These are phyloP conservation scores for Escovopsis sp. DNA, from an alignment of 2,329 filamentous ascomycete species.

Conservation along the genomic window DNA sequence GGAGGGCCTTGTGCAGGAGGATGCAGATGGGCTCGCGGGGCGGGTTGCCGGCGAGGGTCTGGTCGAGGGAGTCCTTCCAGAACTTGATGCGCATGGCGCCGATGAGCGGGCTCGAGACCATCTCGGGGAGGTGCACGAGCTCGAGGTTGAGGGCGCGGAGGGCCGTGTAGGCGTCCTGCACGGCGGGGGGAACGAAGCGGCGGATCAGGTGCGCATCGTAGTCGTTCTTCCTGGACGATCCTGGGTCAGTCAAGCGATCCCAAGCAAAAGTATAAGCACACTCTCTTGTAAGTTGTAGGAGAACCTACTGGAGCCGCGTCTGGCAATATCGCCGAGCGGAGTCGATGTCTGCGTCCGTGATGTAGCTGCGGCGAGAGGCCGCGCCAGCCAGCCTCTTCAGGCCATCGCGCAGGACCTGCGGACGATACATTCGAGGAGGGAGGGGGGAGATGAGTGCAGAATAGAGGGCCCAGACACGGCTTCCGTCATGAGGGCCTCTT, in stretches of 20 bases:
- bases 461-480: not conserved
- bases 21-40: constrained; percentile 87
- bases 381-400: constrained; percentile 20
- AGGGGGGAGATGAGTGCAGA: not conserved
- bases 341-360: constrained; percentile 35
- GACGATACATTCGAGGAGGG: constrained; percentile 26
- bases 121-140: constrained; percentile 76
- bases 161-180: constrained; percentile 73
- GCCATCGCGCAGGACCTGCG: constrained; percentile 20
- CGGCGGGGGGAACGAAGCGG: constrained; percentile 62
- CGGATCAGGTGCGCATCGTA: constrained; percentile 76
- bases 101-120: constrained; percentile 74
- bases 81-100: constrained; percentile 86
- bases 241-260: too few relatives aligned
- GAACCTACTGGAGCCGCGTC: constrained; percentile 32
- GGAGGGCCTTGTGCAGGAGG: constrained; percentile 58
- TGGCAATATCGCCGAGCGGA: constrained; percentile 39
- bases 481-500: too few relatives aligned
- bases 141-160: constrained; percentile 89
- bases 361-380: constrained; percentile 23
- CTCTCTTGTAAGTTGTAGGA: too few relatives aligned
- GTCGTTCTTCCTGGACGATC: constrained; percentile 57
- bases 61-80: constrained; percentile 74
- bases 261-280: too few relatives aligned
- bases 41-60: constrained; percentile 60